Base-by-base conservation (phyloP, 202 grass and related monocot genomes). In the Dendrocalamus latiflorus region DNA sequence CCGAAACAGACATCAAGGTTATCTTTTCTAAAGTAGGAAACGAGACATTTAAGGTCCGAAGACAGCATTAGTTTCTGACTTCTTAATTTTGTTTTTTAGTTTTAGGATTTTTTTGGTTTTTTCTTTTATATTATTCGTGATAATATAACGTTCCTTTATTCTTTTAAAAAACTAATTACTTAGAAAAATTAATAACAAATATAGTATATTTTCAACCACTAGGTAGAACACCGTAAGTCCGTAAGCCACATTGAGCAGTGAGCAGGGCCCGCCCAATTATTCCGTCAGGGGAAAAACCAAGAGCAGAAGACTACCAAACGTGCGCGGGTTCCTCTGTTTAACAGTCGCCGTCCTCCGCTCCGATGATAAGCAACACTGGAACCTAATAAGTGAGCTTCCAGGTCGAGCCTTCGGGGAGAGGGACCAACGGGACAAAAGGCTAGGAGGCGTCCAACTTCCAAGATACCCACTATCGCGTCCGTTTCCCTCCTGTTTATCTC, bases 351-450 rank as follows among this genome's bases (percentile, higher is more conserved):
- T 64, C 65, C 49, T 63, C 80, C 51, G 33, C 33, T 33, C 80
- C 53, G 61, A 73, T 83, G 75, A 83, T 77, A 80, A 63, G 78
- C 33, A 33, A 33, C 33, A 33, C 33, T 33, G 33, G 33, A 36
- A 64, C 56, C 71, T 61, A 43, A 77, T 65, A 78, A 77, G 74
- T 65, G 80, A 88, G 73, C 65, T 24, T 76, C 73, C 72, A 49
- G 70, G 65, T 38, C 16, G 39, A 2, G 54, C 30, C 42, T 72
- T 34, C 61, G 12, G 41, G 80, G 8, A 8, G 37, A 74, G 68
- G 55, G 74, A 53, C 79, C 20, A 28, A 11, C 60, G 25, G 51
- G 17, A 86, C 60, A 86, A 79, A 81, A 82, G 36, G 16, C 25
- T 70, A 9, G 69, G 69, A 48, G 69, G 53, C 43, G 53, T 72